Conservation (phyloP, 192 early-diverging fungal species). For the Podila epicladia region DNA sequence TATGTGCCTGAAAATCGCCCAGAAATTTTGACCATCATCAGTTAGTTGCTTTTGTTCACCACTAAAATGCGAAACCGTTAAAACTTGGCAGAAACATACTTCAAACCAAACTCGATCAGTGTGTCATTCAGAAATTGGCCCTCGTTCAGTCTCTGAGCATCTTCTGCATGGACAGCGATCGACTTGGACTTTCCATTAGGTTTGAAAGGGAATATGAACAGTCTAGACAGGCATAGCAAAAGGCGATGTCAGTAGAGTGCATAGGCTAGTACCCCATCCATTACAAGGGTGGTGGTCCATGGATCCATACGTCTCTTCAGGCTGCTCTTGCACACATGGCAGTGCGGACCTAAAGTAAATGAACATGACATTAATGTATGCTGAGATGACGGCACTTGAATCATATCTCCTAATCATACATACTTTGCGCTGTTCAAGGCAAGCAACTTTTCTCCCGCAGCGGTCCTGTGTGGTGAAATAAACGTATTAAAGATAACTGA, state of each 20-base stretch:
- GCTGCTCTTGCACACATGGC: background rate
- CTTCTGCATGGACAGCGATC: constrained; percentile 72
- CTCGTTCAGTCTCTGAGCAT: constrained; percentile 69
- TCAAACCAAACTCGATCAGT: constrained; percentile 88
- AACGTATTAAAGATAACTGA: no score
- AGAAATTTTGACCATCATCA: background rate
- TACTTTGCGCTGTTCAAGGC: no score
- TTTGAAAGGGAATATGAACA: constrained; percentile 37
- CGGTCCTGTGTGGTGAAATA: no score
- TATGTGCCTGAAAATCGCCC: constrained; percentile 36
- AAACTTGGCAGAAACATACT: constrained; percentile 38
- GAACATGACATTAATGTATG: background rate
- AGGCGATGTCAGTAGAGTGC: background rate
- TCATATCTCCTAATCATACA: no score
- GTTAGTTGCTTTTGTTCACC: no score
- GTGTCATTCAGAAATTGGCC: constrained; percentile 92
- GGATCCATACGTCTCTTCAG: constrained; percentile 26
- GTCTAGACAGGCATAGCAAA: constrained; percentile 2
- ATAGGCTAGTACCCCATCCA: background rate
- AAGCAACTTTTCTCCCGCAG: no score
- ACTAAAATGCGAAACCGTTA: background rate
- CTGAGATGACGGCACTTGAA: background rate
- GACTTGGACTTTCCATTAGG: constrained; percentile 33
- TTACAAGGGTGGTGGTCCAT: background rate
- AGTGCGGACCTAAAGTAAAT: constrained; percentile 11